phyloP scores from a whole-genome alignment of 83 land plant genomes.

The Thuja plicata region DNA sequence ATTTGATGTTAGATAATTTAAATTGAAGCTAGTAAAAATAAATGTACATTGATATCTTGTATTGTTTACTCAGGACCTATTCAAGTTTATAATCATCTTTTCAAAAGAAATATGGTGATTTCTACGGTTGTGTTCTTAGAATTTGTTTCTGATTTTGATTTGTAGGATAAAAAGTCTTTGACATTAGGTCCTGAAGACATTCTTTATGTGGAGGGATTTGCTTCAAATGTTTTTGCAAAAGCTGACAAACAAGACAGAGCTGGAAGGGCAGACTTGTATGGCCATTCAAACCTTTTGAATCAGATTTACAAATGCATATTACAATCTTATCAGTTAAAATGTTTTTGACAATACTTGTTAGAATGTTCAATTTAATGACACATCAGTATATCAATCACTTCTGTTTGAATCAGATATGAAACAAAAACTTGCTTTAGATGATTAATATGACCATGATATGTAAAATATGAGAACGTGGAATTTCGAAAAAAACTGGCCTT shows the following conservation, averaged over 20 bases:
- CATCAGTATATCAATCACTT: neutral
- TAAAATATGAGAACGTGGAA: neutral
- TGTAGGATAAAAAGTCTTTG: conserved; percentile 89
- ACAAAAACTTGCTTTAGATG: neutral
- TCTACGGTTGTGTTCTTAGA: neutral
- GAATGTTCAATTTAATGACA: neutral
- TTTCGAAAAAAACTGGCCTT: neutral
- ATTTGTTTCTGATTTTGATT: conserved; percentile 13
- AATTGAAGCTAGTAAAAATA: neutral
- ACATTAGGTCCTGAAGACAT: conserved; percentile 82
- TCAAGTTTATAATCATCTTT: neutral
- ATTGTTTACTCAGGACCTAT: neutral
- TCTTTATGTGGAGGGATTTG: conserved; percentile 93
- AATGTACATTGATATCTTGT: neutral
- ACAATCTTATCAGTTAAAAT: neutral
- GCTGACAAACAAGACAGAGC: conserved; percentile 99
- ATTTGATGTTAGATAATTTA: neutral
- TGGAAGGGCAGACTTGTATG: conserved; percentile 95
- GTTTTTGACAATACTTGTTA: neutral
- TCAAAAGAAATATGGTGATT: neutral
- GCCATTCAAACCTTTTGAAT: neutral
- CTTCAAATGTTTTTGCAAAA: conserved; percentile 83
- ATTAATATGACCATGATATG: neutral
- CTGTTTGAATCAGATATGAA: neutral
- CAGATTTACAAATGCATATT: neutral